phyloP scores from a whole-genome alignment of 1,284 basidiomycete genomes.

The Pseudozyma flocculosa region DNA sequence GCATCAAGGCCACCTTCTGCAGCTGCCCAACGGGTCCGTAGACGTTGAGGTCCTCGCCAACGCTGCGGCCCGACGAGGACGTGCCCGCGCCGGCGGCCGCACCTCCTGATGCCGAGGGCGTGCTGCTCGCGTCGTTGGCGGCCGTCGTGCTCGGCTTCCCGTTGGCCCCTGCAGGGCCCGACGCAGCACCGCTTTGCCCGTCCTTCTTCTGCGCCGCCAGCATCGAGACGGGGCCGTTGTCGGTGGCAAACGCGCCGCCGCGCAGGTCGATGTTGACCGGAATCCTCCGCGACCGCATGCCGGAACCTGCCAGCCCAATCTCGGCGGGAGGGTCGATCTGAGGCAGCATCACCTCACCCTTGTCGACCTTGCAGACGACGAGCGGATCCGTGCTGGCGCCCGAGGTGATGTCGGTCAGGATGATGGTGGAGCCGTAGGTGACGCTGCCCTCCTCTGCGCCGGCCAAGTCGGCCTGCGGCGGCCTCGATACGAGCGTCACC shows the following conservation, averaged over 20 bases:
- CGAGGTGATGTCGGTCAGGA: conserved; percentile 77
- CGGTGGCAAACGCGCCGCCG: background rate
- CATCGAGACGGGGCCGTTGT: too few relatives aligned
- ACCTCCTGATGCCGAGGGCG: background rate
- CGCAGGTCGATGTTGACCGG: conserved; percentile 22
- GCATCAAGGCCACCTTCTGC: conserved; percentile 89
- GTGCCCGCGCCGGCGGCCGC: conserved; percentile 5
- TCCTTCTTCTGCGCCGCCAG: background rate
- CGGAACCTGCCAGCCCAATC: conserved; percentile 23
- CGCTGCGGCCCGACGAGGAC: background rate
- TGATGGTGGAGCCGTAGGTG: conserved; percentile 85
- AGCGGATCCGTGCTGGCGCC: conserved; percentile 83
- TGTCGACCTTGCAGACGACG: conserved; percentile 87
- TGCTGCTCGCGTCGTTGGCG: background rate
- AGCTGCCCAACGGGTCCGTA: conserved; percentile 91
- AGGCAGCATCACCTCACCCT: conserved; percentile 66
- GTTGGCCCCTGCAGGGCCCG: too few relatives aligned
- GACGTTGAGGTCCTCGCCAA: conserved; percentile 36
- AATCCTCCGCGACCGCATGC: conserved; percentile 21
- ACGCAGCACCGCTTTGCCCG: too few relatives aligned
- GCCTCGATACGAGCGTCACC: conserved; percentile 65
- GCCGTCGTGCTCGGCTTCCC: too few relatives aligned
- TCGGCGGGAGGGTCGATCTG: conserved; percentile 25
- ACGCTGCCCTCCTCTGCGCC: conserved; percentile 60
- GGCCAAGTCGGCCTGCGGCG: conserved; percentile 38